Evolutionary conservation across 352 stramenopile species (phyloP).

Genomic region (Nothophytophthora sp.): DNA sequence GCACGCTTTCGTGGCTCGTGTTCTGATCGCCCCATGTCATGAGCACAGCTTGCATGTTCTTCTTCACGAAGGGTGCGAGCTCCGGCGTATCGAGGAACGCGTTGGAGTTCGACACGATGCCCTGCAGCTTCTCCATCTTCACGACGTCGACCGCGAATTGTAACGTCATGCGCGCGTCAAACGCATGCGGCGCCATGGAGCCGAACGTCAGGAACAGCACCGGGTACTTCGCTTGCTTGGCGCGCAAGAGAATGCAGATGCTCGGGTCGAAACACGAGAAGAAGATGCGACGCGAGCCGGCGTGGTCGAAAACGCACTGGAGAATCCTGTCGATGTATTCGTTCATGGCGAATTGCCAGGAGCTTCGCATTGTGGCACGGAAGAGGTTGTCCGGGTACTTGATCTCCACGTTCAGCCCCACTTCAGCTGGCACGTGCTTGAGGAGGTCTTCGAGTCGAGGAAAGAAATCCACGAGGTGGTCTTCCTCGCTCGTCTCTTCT

Average conservation of each 20-base stretch:
- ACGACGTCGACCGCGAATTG: slow-evolving; percentile 61
- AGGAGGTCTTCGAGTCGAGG: slow-evolving; percentile 67
- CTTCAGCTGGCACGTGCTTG: slow-evolving; percentile 68
- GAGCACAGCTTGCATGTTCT: slow-evolving; percentile 33
- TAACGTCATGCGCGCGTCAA: slow-evolving; percentile 64
- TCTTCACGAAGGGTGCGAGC: slow-evolving; percentile 57
- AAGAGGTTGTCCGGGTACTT: slow-evolving; percentile 75
- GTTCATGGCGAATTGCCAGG: slow-evolving; percentile 69
- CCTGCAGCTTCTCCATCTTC: slow-evolving; percentile 66
- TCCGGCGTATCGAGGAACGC: slow-evolving; percentile 58
- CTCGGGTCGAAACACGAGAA: slow-evolving; percentile 86
- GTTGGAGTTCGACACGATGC: slow-evolving; percentile 78
- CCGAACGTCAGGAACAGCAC: slow-evolving; percentile 80
- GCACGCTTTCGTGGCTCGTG: slow-evolving; percentile 69
- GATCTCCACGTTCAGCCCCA: slow-evolving; percentile 82
- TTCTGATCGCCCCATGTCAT: slow-evolving; percentile 84
- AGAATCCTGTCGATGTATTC: slow-evolving; percentile 76
- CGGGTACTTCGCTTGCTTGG: slow-evolving; percentile 75
- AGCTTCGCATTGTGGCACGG: slow-evolving; percentile 38
- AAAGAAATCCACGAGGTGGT: slow-evolving; percentile 73
- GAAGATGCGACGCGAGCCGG: slow-evolving; percentile 62
- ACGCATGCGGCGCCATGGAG: slow-evolving; percentile 37
- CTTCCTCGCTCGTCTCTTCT: slow-evolving; percentile 24
- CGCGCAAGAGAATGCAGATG: slow-evolving; percentile 62
- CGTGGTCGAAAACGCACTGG: slow-evolving; percentile 67